phyloP scores from a whole-genome alignment of 2,329 filamentous ascomycete genomes.

The Aspergillus versicolor region DNA sequence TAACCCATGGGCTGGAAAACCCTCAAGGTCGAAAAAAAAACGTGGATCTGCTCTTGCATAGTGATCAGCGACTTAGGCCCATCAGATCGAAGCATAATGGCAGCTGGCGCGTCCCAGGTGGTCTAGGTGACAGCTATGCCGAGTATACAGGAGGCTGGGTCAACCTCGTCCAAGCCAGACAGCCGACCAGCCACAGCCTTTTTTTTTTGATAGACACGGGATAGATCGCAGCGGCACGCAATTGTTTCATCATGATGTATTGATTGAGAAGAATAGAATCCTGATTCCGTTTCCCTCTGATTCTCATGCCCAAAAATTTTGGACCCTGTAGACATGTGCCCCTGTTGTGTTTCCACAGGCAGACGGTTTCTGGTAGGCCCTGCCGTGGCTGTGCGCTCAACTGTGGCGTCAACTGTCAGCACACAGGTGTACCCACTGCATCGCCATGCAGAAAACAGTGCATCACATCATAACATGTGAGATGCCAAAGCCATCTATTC shows the following conservation, averaged over 20 bases:
- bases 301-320: neutral
- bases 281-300: neutral
- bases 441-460: neutral
- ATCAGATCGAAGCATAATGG: conserved; percentile 15
- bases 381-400: neutral
- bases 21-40: neutral
- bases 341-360: neutral
- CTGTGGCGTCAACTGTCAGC: neutral
- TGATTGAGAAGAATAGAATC: neutral
- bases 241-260: neutral
- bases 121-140: conserved; percentile 13
- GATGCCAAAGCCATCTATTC: neutral
- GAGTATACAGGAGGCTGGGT: conserved; percentile 23
- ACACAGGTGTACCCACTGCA: neutral
- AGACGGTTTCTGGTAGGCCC: neutral
- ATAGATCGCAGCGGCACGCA: conserved; percentile 9
- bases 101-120: conserved; percentile 20
- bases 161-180: conserved; percentile 4
- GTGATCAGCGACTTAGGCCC: conserved; percentile 17
- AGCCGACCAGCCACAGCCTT: conserved; percentile 20
- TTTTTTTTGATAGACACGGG: conserved; percentile 5
- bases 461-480: neutral
- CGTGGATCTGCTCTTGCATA: conserved; percentile 12
- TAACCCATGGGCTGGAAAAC: conserved; percentile 1
- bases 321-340: neutral